A percentile compares a stretch with the other conserved stretches of the same genome.
Conservation (phyloP, 257 asterid genomes). For the Solanum bulbocastanum region DNA sequence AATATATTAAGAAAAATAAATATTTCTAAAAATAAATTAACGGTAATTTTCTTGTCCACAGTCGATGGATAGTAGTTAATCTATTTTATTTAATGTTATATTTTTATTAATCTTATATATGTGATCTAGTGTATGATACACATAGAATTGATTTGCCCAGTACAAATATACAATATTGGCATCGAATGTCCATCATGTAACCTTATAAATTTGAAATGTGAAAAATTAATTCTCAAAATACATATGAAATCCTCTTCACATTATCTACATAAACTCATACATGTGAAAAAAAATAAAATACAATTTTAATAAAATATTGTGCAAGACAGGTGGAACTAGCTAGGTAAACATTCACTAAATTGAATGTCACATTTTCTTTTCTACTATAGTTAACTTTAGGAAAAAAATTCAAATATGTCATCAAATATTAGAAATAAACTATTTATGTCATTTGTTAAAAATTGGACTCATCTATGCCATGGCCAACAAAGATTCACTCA, state of each 20-base stretch:
- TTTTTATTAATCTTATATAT: neutral
- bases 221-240: neutral
- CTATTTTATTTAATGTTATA: no score
- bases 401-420: no score
- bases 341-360: neutral
- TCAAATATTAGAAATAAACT: no score
- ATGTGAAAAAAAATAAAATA: no score
- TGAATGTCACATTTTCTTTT: neutral
- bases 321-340: neutral
- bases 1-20: no score
- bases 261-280: neutral
- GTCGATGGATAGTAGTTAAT: no score
- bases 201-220: neutral
- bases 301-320: neutral
- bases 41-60: no score
- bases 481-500: no score
- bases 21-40: no score
- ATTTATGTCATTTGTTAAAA: no score
- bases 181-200: neutral
- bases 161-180: neutral
- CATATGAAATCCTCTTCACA: neutral
- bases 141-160: neutral
- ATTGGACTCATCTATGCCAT: no score
- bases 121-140: neutral
- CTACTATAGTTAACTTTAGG: neutral